Conservation (phyloP, 345 rosid genomes). For the Eucalyptus erythrocorys region DNA sequence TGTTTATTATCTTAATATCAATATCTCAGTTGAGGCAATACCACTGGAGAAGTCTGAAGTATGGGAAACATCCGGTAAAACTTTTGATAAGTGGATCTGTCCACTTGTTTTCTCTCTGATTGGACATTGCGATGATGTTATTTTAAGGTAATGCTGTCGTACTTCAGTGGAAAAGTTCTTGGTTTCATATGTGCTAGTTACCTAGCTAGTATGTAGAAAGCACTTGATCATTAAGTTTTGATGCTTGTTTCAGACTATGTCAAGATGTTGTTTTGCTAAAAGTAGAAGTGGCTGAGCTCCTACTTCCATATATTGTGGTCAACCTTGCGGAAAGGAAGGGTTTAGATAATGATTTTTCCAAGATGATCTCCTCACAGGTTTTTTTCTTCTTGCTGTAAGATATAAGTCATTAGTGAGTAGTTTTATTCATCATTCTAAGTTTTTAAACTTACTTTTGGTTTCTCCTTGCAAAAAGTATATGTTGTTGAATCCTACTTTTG, state of each 20-base stretch:
- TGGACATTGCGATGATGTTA: constrained; percentile 62
- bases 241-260: constrained; percentile 50
- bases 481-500: background rate
- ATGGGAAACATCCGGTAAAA: constrained; percentile 71
- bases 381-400: background rate
- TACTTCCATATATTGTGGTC: constrained; percentile 62
- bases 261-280: constrained; percentile 74
- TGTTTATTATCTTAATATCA: background rate
- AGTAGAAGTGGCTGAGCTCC: constrained; percentile 87
- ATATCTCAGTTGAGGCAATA: constrained; percentile 39
- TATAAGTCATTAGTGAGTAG: background rate
- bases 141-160: constrained; percentile 43
- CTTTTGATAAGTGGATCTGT: constrained; percentile 84
- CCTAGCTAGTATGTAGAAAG: background rate
- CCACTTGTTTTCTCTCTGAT: constrained; percentile 69
- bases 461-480: background rate
- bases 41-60: constrained; percentile 48
- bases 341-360: constrained; percentile 32
- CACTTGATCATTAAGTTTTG: background rate
- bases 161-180: background rate
- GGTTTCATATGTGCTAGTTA: background rate
- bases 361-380: constrained; percentile 66
- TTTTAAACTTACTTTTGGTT: background rate
- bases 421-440: background rate
- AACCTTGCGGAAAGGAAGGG: constrained; percentile 62